A percentile compares a stretch with the other conserved stretches of the same genome.
Conservation (phyloP, 108 stramenopile species). For the Seminavis robusta region DNA sequence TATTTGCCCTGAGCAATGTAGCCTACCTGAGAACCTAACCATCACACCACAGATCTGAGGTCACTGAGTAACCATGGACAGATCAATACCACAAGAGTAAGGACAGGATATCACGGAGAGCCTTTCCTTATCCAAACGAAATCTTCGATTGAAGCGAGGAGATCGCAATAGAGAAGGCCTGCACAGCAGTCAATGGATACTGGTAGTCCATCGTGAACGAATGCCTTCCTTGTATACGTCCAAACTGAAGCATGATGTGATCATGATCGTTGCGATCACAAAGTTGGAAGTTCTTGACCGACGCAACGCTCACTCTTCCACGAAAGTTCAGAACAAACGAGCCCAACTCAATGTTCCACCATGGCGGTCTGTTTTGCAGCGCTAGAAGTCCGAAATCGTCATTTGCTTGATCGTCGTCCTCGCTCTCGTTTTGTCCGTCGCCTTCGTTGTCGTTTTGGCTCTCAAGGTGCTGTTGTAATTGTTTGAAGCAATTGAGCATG, state of each 20-base stretch:
- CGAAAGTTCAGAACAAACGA: conserved; percentile 90
- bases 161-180: conserved; percentile 88
- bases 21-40: too few relatives aligned
- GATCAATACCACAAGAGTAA: too few relatives aligned
- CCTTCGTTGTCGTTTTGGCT: conserved; percentile 4
- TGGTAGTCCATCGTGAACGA: conserved; percentile 89
- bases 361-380: conserved; percentile 82
- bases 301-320: conserved; percentile 83
- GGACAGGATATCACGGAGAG: too few relatives aligned
- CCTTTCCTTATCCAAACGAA: conserved; percentile 62
- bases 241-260: conserved; percentile 83
- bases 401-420: conserved; percentile 11
- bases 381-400: conserved; percentile 65
- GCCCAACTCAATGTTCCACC: conserved; percentile 86
- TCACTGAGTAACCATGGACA: too few relatives aligned
- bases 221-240: conserved; percentile 84
- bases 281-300: conserved; percentile 88
- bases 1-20: too few relatives aligned
- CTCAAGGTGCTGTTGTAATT: conserved; percentile 45
- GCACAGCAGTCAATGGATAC: conserved; percentile 79
- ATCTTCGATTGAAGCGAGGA: conserved; percentile 86
- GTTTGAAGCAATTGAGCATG: conserved; percentile 70
- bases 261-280: conserved; percentile 77
- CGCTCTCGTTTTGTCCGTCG: conserved; percentile 4
- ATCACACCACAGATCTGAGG: too few relatives aligned